A percentile compares a stretch with the other conserved stretches of the same genome.
phyloP scores from a whole-genome alignment of 2,329 filamentous ascomycete genomes.

The Scolecobasidium constrictum region DNA sequence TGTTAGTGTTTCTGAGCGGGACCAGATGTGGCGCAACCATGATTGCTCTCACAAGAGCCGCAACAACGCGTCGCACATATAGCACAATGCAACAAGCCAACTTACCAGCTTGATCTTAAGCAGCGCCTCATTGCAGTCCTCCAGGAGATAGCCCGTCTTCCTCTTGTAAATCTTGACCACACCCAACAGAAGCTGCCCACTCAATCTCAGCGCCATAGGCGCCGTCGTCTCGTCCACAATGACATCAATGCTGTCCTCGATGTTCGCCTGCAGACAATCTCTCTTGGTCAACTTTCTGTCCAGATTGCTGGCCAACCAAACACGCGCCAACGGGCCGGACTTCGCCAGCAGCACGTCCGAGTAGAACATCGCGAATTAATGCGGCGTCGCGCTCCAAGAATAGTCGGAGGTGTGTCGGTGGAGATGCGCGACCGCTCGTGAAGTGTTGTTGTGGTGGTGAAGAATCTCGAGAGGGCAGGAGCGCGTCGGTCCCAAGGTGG shows the following conservation, averaged over 20 bases:
- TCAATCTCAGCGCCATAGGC: constrained; percentile 87
- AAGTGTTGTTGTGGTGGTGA: too few relatives aligned
- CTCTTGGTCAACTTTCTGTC: constrained; percentile 98
- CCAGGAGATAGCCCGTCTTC: constrained; percentile 89
- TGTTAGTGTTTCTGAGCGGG: constrained; percentile 9
- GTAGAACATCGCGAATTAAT: constrained; percentile 66
- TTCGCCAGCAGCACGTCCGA: constrained; percentile 92
- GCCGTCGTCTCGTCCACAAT: constrained; percentile 91
- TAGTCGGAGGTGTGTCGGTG: not conserved
- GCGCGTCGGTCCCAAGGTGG: too few relatives aligned
- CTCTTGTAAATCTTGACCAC: constrained; percentile 96
- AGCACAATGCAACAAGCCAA: too few relatives aligned
- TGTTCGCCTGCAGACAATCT: constrained; percentile 87
- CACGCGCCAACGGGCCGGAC: constrained; percentile 90
- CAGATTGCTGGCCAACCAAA: constrained; percentile 96
- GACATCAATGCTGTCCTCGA: constrained; percentile 86
- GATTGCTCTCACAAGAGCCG: too few relatives aligned
- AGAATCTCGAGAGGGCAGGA: too few relatives aligned
- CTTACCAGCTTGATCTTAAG: constrained; percentile 97
- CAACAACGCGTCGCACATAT: too few relatives aligned
- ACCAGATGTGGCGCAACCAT: not conserved
- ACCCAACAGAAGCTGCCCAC: constrained; percentile 85
- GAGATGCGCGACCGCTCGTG: not conserved
- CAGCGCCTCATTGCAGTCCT: constrained; percentile 94
- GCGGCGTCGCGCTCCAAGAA: too few relatives aligned